Conservation (phyloP, 1,284 basidiomycete genomes). For the Moniliella sp. region DNA sequence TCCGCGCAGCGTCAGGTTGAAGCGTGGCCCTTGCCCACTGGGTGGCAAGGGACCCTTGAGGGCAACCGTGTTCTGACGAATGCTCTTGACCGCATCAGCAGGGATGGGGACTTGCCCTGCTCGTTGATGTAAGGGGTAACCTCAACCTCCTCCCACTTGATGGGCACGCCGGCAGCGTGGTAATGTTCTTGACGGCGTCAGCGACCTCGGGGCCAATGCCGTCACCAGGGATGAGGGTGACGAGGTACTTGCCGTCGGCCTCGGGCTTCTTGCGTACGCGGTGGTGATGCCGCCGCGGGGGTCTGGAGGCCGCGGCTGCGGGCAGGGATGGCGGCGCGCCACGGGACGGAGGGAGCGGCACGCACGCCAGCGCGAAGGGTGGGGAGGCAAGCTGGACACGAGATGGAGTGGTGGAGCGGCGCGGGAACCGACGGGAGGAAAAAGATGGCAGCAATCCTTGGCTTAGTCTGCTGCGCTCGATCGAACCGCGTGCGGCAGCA, state of each 20-base stretch:
- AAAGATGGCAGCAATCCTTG: too few relatives aligned
- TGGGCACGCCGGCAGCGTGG: conserved; percentile 44
- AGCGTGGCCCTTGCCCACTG: conserved; percentile 91
- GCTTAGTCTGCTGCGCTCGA: too few relatives aligned
- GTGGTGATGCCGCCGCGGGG: too few relatives aligned
- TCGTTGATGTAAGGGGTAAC: conserved; percentile 67
- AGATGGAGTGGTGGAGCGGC: too few relatives aligned
- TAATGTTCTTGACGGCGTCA: conserved; percentile 88
- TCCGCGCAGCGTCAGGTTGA: conserved; percentile 91
- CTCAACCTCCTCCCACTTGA: conserved; percentile 82
- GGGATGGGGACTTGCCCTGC: conserved; percentile 93
- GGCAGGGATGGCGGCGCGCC: too few relatives aligned
- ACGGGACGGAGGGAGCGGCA: too few relatives aligned
- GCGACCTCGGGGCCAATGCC: conserved; percentile 97
- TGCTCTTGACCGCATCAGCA: conserved; percentile 65
- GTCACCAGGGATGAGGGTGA: conserved; percentile 75
- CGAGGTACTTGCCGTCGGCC: conserved; percentile 74
- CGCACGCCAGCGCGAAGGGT: too few relatives aligned
- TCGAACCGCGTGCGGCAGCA: too few relatives aligned
- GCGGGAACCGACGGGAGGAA: too few relatives aligned
- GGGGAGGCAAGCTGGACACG: too few relatives aligned
- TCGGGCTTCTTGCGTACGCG: too few relatives aligned
- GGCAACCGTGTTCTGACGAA: conserved; percentile 91
- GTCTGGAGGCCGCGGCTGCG: background rate
- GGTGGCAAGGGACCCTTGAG: too few relatives aligned